Base-by-base conservation (phyloP, 2,329 filamentous ascomycete species). In the Microdochium nivale region DNA sequence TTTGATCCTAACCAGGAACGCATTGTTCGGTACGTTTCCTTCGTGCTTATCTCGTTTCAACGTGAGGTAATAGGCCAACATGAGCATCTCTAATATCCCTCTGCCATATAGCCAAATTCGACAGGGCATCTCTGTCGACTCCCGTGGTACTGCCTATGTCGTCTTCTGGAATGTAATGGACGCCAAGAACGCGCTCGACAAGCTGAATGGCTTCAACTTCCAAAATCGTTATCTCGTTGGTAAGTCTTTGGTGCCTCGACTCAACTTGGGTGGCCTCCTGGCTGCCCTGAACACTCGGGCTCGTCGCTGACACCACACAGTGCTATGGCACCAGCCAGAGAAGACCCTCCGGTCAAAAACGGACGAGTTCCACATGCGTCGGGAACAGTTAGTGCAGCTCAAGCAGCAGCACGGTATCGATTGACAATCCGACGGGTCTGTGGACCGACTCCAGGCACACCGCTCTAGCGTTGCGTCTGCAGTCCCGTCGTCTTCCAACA, bases 151-250 rank as follows among this genome's bases (percentile, higher is more conserved):
- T 51, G 94, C 92, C 60, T 99, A 96, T 73, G 94, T 99, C 63
- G 94, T 99, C 73, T 99, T 96, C 79, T 94, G 97, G 74, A 94
- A 99, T 80, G 92, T 97, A 62, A 88, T 94, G 81, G 94, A 99
- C 79, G 91, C 94, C 61, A 99, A 99, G 78, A 86, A 90, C 74
- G 94, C 94, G 67, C 97, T 94, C 80, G 94, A 99, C 79, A 96
- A 97, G 78, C 80, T 99, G 71, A 99, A 99, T 79, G 94, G 94
- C 69, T 99, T 95, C 84, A 99, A 99, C 78, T 99, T 99, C 73
- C 94, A 99, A 78, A 96, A 92, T 76, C 88, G 94, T 70, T 99
- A 99, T 74, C 88, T 99, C 63, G 94, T 99, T 66, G 90, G 90
- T 95, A 82, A 56, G 89, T 83, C 49, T 21, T 16, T 8, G 40